Conservation (phyloP, 2,329 filamentous ascomycete species). For the Microdochium paspali region DNA sequence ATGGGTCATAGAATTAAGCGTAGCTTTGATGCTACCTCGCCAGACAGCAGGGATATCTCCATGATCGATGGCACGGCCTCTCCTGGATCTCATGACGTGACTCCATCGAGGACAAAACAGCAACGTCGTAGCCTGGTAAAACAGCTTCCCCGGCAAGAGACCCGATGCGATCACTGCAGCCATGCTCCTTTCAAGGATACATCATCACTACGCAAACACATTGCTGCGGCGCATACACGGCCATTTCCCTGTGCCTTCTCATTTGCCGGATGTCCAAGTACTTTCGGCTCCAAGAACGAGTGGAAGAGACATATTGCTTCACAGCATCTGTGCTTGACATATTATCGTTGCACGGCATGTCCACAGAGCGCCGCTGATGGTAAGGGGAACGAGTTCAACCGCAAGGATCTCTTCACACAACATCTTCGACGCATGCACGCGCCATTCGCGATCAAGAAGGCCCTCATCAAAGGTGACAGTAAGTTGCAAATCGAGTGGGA, state of each 20-base stretch:
- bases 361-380: constrained; percentile 33
- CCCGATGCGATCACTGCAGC: constrained; percentile 50
- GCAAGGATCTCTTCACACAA: constrained; percentile 92
- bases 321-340: constrained; percentile 69
- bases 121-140: constrained; percentile 36
- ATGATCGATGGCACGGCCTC: constrained; percentile 9
- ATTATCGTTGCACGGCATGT: constrained; percentile 55
- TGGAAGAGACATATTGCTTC: constrained; percentile 94
- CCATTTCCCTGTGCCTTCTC: constrained; percentile 82
- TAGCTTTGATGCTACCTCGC: background rate
- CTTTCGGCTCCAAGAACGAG: constrained; percentile 89
- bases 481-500: constrained; percentile 56
- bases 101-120: constrained; percentile 29
- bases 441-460: constrained; percentile 52
- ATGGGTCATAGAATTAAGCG: background rate
- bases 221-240: constrained; percentile 58
- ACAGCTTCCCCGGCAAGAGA: constrained; percentile 43
- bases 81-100: background rate
- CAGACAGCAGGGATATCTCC: background rate
- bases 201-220: constrained; percentile 56
- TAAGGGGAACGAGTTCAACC: constrained; percentile 64
- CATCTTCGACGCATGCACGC: constrained; percentile 92
- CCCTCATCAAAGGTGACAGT: constrained; percentile 46
- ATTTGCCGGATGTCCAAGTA: constrained; percentile 72
- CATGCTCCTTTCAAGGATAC: constrained; percentile 59